Conservation (phyloP, 352 stramenopile genomes). For the Blastocystis sp. region DNA sequence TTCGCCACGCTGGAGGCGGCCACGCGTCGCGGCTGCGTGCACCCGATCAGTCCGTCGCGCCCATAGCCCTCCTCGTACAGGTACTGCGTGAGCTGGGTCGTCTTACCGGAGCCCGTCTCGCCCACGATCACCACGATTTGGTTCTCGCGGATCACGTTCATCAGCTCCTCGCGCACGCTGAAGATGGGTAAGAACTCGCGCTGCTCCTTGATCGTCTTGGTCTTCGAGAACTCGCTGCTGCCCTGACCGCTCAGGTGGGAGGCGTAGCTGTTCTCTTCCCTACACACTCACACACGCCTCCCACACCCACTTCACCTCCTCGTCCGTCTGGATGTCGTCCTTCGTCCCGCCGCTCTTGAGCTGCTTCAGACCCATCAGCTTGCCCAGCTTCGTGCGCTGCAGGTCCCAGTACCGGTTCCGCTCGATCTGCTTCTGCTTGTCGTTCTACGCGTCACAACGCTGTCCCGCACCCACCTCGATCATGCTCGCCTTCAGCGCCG, state of each 20-base stretch:
- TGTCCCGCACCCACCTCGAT: slow-evolving; percentile 54
- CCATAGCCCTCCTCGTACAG: slow-evolving; percentile 88
- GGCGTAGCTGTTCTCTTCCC: slow-evolving; percentile 75
- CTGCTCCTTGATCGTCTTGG: slow-evolving; percentile 92
- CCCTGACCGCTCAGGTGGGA: slow-evolving; percentile 80
- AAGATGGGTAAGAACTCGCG: slow-evolving; percentile 93
- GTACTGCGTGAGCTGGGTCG: slow-evolving; percentile 93
- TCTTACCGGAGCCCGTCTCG: slow-evolving; percentile 95
- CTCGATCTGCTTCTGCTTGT: slow-evolving; percentile 88
- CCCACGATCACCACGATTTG: slow-evolving; percentile 97
- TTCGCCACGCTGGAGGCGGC: slow-evolving; percentile 98
- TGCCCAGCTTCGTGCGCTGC: slow-evolving; percentile 92
- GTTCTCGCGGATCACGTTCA: slow-evolving; percentile 96
- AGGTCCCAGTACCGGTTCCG: slow-evolving; percentile 98
- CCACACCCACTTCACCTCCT: slow-evolving; percentile 72
- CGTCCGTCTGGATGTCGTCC: slow-evolving; percentile 74
- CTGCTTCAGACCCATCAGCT: slow-evolving; percentile 87
- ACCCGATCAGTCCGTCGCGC: slow-evolving; percentile 88
- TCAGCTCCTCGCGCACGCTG: slow-evolving; percentile 90
- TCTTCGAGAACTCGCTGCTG: slow-evolving; percentile 93
- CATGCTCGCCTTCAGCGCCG: slow-evolving; percentile 78
- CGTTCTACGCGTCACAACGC: slow-evolving; percentile 24
- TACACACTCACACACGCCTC: slow-evolving; percentile 30
- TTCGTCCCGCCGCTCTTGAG: slow-evolving; percentile 58
- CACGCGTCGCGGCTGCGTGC: slow-evolving; percentile 95